These are phyloP conservation scores for Artemisia tridentata DNA, from an alignment of 129 eudicot species.

Conservation along the genomic window DNA sequence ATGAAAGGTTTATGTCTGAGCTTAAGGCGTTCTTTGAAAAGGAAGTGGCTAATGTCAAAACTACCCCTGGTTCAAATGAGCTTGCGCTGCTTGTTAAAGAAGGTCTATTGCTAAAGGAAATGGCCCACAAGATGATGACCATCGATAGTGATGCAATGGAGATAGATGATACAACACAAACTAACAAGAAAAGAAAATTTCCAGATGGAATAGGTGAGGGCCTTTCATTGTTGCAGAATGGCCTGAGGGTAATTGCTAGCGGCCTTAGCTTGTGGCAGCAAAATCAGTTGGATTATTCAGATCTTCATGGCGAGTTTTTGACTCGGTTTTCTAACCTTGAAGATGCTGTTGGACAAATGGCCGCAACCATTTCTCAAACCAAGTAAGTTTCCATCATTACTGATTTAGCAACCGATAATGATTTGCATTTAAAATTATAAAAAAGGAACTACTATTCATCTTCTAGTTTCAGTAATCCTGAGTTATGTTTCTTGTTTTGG, in stretches of 20 bases:
- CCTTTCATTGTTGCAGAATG: slow-evolving; percentile 65
- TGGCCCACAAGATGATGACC: slow-evolving; percentile 25
- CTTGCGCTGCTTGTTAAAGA: slow-evolving; percentile 43
- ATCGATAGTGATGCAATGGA: slow-evolving; percentile 42
- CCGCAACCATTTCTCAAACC: slow-evolving; percentile 46
- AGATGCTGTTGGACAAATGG: slow-evolving; percentile 58
- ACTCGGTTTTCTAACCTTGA: slow-evolving; percentile 62
- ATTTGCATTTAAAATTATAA: slow-evolving; percentile 6
- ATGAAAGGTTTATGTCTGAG: slow-evolving; percentile 85
- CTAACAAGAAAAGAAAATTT: slow-evolving; percentile 63
- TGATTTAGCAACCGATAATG: slow-evolving; percentile 2
- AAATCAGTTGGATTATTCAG: slow-evolving; percentile 39
- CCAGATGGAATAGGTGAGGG: slow-evolving; percentile 69
- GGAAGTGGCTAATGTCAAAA: slow-evolving; percentile 47
- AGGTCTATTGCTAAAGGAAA: slow-evolving; percentile 52
- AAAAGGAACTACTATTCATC: slow-evolving; percentile 2
- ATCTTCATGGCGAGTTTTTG: slow-evolving; percentile 44
- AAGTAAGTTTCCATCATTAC: slow-evolving; percentile 25
- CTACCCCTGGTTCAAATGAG: slow-evolving; percentile 43
- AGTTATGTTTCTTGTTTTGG: slow-evolving; percentile 8
- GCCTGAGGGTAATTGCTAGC: slow-evolving; percentile 61
- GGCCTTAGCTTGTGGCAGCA: slow-evolving; percentile 66
- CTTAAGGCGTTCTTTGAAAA: slow-evolving; percentile 75
- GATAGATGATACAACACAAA: no score
- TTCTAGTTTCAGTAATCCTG: slow-evolving; percentile 8